Conservation (phyloP, 1,284 basidiomycete genomes). For the Trametes polyzona region DNA sequence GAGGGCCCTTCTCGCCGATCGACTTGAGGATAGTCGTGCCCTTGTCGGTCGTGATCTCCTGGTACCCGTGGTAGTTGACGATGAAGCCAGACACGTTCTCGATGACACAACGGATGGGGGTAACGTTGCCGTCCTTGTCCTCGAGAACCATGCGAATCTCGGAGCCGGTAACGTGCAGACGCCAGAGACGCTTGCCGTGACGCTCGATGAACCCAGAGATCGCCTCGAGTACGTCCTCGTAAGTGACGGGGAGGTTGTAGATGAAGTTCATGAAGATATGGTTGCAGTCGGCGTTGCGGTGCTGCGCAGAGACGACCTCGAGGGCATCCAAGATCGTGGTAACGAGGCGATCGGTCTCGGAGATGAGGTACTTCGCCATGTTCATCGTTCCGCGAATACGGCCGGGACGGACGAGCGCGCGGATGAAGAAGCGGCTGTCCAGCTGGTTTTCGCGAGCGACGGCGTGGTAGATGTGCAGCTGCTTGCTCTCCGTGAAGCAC, state of each 20-base stretch:
- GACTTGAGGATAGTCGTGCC: constrained; percentile 95
- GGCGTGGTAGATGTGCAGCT: constrained; percentile 97
- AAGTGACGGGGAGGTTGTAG: constrained; percentile 93
- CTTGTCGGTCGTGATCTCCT: constrained; percentile 96
- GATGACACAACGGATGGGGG: constrained; percentile 96
- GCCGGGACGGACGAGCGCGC: constrained; percentile 94
- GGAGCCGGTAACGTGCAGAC: constrained; percentile 95
- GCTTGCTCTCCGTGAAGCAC: constrained; percentile 91
- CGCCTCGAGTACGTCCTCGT: constrained; percentile 95
- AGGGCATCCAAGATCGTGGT: constrained; percentile 94
- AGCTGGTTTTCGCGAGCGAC: constrained; percentile 95
- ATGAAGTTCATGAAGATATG: constrained; percentile 99
- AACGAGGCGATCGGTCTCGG: constrained; percentile 96
- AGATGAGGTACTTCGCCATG: constrained; percentile 95
- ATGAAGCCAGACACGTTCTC: constrained; percentile 99
- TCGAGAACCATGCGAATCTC: constrained; percentile 97
- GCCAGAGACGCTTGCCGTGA: constrained; percentile 97
- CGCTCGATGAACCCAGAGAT: constrained; percentile 98
- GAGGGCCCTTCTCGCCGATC: constrained; percentile 91
- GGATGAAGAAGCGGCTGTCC: constrained; percentile 97
- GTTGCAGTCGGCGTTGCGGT: constrained; percentile 92
- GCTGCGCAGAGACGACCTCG: constrained; percentile 87
- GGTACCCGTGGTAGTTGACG: constrained; percentile 98
- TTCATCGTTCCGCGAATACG: constrained; percentile 91
- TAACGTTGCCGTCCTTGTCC: constrained; percentile 90